Percentiles rank a stretch among this genome's conserved stretches.
Evolutionary conservation across 2,329 filamentous ascomycete genomes (phyloP).

Genomic region (Berkeleyomyces rouxiae): DNA sequence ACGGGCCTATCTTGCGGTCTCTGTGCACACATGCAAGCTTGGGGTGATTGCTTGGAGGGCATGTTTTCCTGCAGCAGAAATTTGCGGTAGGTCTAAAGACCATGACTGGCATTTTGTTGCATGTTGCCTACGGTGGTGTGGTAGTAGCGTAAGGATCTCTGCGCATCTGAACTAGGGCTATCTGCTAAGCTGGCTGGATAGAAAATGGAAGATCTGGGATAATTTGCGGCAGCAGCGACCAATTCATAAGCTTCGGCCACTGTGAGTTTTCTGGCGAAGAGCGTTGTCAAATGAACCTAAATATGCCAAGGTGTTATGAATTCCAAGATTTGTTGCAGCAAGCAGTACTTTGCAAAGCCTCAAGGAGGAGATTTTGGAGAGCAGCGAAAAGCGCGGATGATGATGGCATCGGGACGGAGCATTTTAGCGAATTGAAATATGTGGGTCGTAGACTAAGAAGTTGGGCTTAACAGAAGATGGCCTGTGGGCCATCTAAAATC

Average conservation of each 20-base stretch:
- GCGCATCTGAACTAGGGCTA: not conserved
- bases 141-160: not conserved
- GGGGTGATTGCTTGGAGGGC: not conserved
- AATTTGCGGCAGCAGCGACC: not conserved
- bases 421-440: conserved; percentile 12
- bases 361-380: conserved; percentile 7
- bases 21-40: not conserved
- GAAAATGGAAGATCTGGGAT: not conserved
- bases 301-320: not conserved
- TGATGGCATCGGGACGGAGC: conserved; percentile 10
- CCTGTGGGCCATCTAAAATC: not conserved
- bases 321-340: not conserved
- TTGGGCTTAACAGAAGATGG: not conserved
- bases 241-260: not conserved
- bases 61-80: not conserved
- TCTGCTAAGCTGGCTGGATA: not conserved
- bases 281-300: conserved; percentile 10
- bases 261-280: not conserved
- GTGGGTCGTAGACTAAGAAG: not conserved
- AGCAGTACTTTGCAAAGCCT: not conserved
- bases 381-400: conserved; percentile 10
- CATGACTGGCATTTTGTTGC: not conserved
- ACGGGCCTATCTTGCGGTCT: not conserved
- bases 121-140: not conserved
- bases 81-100: not conserved